Evolutionary conservation across 148 eudicot species (phyloP).

Genomic region (Silene latifolia): DNA sequence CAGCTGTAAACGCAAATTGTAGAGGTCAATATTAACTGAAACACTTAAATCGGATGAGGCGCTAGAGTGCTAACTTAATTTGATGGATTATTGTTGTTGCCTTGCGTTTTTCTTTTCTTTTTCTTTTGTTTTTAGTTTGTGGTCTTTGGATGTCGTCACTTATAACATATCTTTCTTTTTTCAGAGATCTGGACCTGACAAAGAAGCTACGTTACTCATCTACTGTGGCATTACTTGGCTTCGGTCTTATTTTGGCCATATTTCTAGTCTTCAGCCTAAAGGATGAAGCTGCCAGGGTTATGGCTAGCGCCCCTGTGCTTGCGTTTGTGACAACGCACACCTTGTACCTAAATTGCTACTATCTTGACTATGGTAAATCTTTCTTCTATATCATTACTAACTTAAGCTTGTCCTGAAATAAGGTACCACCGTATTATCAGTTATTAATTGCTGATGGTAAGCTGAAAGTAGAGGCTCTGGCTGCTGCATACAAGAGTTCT

Average conservation of each 20-base stretch:
- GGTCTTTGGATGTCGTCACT: not conserved
- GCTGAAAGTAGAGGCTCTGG: slow-evolving; percentile 78
- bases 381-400: no score
- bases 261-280: slow-evolving; percentile 57
- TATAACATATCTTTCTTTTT: slow-evolving; percentile 25
- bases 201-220: slow-evolving; percentile 75
- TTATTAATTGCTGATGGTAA: slow-evolving; percentile 78
- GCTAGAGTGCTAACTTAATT: no score
- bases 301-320: slow-evolving; percentile 19
- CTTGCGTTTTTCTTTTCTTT: not conserved
- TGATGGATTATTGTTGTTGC: no score
- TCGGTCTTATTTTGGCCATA: slow-evolving; percentile 60
- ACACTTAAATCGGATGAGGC: no score
- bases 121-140: not conserved
- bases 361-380: slow-evolving; percentile 13
- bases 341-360: slow-evolving; percentile 64
- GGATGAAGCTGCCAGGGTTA: slow-evolving; percentile 71
- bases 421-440: no score
- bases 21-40: no score
- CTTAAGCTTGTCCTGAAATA: no score
- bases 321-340: slow-evolving; percentile 41
- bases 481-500: slow-evolving; percentile 76
- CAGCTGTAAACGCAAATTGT: no score
- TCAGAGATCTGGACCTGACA: slow-evolving; percentile 68
- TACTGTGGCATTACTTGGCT: slow-evolving; percentile 67